A percentile compares a stretch with the other conserved stretches of the same genome.
phyloP scores from a whole-genome alignment of 2,329 filamentous ascomycete genomes.

The Exserohilum rostratum region DNA sequence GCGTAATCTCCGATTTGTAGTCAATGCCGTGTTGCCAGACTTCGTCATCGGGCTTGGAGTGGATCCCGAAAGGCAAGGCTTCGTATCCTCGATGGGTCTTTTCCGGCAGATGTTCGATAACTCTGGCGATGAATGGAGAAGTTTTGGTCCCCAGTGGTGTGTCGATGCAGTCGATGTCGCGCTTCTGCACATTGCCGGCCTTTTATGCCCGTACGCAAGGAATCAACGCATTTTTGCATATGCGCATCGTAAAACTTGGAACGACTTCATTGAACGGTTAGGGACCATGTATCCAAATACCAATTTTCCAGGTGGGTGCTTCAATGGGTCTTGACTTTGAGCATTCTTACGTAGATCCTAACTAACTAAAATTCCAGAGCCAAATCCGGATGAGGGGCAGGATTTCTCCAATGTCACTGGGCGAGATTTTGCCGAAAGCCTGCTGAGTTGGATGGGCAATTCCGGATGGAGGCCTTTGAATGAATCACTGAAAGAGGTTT shows the following conservation, averaged over 20 bases:
- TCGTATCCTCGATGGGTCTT: neutral
- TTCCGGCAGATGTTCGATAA: conserved; percentile 6
- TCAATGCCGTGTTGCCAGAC: conserved; percentile 46
- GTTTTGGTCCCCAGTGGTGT: conserved; percentile 42
- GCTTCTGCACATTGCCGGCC: conserved; percentile 57
- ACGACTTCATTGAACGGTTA: conserved; percentile 47
- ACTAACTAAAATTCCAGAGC: neutral
- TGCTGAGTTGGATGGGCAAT: neutral
- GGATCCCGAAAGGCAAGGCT: neutral
- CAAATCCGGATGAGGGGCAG: neutral
- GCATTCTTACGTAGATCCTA: neutral
- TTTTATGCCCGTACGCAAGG: conserved; percentile 51
- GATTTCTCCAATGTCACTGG: conserved; percentile 2
- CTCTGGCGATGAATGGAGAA: neutral
- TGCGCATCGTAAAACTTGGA: conserved; percentile 54
- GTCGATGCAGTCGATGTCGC: conserved; percentile 60
- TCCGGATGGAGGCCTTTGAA: neutral
- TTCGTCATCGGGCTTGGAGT: conserved; percentile 18
- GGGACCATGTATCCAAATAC: conserved; percentile 27
- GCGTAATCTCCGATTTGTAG: conserved; percentile 49
- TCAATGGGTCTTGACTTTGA: neutral
- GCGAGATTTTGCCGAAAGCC: neutral
- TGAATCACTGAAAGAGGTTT: neutral
- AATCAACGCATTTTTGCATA: conserved; percentile 60
- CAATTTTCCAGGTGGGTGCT: neutral